phyloP scores from a whole-genome alignment of 2,329 filamentous ascomycete species.

The Zalaria sp. region DNA sequence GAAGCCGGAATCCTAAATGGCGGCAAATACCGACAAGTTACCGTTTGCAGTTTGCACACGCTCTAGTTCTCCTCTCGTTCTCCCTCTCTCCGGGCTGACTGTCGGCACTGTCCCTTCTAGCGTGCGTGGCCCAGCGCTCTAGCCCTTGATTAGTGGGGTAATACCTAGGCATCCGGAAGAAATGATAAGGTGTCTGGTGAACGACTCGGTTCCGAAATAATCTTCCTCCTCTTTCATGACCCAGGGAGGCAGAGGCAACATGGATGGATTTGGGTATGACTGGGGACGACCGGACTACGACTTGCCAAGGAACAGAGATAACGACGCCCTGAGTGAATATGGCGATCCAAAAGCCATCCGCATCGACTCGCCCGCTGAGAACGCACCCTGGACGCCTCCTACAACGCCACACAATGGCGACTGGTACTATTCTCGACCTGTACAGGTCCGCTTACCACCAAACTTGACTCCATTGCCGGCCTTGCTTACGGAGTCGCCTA shows the following conservation, averaged over 20 bases:
- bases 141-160: no score
- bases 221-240: no score
- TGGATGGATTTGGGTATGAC: constrained; percentile 3
- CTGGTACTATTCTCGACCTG: constrained; percentile 55
- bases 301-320: constrained; percentile 3
- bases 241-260: not conserved
- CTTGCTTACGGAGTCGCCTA: constrained; percentile 53
- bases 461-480: constrained; percentile 41
- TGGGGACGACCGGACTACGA: constrained; percentile 3
- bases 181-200: no score
- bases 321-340: constrained; percentile 1
- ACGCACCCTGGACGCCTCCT: not conserved
- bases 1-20: no score
- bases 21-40: no score
- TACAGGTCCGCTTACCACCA: constrained; percentile 48
- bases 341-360: not conserved
- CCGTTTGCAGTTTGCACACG: no score
- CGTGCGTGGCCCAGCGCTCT: no score
- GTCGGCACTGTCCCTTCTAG: no score
- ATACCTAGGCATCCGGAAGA: no score
- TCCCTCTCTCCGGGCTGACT: no score
- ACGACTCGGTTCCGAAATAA: no score
- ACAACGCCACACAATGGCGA: not conserved
- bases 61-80: no score
- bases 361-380: constrained; percentile 3